Conservation (phyloP, 2,329 filamentous ascomycete genomes). For the Fusarium sp. region DNA sequence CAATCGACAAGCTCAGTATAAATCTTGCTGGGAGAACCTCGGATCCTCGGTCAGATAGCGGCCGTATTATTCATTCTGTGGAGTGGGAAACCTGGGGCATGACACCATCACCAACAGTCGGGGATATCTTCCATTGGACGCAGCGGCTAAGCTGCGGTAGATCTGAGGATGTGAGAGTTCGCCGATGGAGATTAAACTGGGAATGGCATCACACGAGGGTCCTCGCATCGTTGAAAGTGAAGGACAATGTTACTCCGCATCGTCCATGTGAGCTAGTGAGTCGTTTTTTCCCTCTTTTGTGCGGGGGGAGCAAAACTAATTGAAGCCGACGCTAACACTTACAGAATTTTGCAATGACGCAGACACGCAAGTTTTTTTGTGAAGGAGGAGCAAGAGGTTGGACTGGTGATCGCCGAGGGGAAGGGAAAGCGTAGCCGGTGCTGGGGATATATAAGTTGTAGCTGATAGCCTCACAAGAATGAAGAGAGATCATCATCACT, state of each 20-base stretch:
- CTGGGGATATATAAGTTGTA: constrained; percentile 28
- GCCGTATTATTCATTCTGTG: constrained; percentile 34
- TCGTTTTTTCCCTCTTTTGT: not conserved
- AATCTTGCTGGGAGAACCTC: constrained; percentile 22
- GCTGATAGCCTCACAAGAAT: not conserved
- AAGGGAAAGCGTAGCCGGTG: not conserved
- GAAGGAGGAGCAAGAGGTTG: not conserved
- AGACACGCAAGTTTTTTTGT: not conserved
- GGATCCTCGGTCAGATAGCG: constrained; percentile 37
- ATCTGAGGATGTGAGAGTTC: not conserved
- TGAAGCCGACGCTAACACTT: not conserved
- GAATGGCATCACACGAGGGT: constrained; percentile 31
- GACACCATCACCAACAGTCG: constrained; percentile 9
- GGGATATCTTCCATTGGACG: not conserved
- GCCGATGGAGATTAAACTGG: constrained; percentile 23
- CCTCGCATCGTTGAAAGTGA: not conserved
- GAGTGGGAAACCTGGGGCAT: constrained; percentile 15
- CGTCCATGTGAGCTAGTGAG: not conserved
- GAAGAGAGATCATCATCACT: constrained; percentile 12
- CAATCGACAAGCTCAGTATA: not conserved
- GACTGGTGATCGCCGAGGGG: not conserved
- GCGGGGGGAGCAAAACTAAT: not conserved
- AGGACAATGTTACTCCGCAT: constrained; percentile 9
- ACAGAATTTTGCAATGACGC: constrained; percentile 28
- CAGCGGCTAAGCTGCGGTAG: constrained; percentile 19